phyloP scores from a whole-genome alignment of 352 stramenopile species.

The Globisporangium viniferum region DNA sequence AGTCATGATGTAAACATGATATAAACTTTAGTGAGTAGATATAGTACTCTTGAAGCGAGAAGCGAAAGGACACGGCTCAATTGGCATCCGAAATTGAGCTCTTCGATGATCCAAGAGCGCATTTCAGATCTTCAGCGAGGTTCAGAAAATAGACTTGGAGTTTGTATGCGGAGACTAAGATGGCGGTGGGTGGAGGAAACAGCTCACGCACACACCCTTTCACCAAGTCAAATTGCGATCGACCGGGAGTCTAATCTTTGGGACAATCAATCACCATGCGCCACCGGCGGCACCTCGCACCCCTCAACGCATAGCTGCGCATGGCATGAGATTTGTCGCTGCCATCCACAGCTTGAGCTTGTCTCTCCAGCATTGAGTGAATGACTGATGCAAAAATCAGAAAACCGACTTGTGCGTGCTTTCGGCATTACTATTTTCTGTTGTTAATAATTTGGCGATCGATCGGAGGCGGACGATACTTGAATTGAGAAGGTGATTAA shows the following conservation, averaged over 20 bases:
- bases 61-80: neutral
- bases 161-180: neutral
- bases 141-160: conserved; percentile 4
- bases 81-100: neutral
- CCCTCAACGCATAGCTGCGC: neutral
- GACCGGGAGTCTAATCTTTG: neutral
- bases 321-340: neutral
- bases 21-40: no score
- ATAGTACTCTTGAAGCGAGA: neutral
- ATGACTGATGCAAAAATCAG: neutral
- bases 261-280: neutral
- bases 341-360: neutral
- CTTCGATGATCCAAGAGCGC: neutral
- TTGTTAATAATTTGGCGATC: no score
- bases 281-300: neutral
- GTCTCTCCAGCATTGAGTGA: neutral
- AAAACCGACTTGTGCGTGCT: neutral
- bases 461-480: no score
- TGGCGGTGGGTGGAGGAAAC: neutral
- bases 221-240: neutral
- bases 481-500: neutral
- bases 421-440: no score
- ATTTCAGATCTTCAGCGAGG: neutral
- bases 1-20: no score
- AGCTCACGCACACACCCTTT: neutral